Conservation (phyloP, 805 yeast species). For the Brettanomyces custersianus region DNA sequence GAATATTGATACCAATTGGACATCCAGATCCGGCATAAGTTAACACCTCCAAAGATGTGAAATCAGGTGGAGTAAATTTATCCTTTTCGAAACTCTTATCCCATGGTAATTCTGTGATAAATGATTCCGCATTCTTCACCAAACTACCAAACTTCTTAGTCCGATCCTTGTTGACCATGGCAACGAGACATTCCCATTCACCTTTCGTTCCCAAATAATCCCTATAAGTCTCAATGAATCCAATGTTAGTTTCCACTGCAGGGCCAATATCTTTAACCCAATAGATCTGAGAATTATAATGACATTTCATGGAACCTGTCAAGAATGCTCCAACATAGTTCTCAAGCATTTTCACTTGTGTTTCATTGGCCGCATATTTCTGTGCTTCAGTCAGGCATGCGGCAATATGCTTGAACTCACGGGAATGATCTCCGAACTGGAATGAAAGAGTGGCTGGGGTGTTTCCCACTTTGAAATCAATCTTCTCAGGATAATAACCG, state of each 20-base stretch:
- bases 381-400: constrained; percentile 48
- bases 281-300: constrained; percentile 70
- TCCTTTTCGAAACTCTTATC: constrained; percentile 67
- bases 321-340: constrained; percentile 61
- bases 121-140: constrained; percentile 57
- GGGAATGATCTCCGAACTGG: constrained; percentile 69
- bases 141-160: constrained; percentile 69
- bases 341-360: constrained; percentile 56
- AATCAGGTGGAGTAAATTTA: constrained; percentile 84
- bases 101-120: constrained; percentile 73
- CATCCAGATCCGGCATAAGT: constrained; percentile 86
- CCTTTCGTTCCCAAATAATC: constrained; percentile 90
- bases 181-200: constrained; percentile 89
- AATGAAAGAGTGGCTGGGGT: constrained; percentile 35
- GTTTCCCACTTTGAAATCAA: constrained; percentile 29
- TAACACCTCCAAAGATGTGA: constrained; percentile 81
- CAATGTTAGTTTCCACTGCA: constrained; percentile 68
- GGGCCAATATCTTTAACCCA: constrained; percentile 91
- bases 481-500: constrained; percentile 46
- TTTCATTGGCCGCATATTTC: constrained; percentile 62
- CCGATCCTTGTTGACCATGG: constrained; percentile 81
- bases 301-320: constrained; percentile 80
- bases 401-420: constrained; percentile 55
- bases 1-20: constrained; percentile 91
- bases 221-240: constrained; percentile 87